Evolutionary conservation across 116 monocot genomes (phyloP).

Genomic region (Dioscorea cayenensis): DNA sequence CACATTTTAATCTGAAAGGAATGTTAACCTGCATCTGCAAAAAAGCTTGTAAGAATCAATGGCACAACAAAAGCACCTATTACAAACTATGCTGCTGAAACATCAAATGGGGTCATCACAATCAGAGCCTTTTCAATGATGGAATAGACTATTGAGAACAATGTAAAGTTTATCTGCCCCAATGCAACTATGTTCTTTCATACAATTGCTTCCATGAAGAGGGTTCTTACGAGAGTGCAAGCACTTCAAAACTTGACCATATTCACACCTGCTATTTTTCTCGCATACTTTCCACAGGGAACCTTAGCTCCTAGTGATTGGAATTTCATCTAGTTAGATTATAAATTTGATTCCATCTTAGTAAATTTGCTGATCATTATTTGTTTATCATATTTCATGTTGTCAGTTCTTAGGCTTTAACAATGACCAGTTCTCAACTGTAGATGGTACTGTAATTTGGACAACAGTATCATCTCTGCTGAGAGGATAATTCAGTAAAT

Average conservation of each 20-base stretch:
- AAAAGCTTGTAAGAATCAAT: slow-evolving; percentile 54
- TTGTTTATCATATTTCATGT: background rate
- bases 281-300: slow-evolving; percentile 33
- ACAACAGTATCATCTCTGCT: slow-evolving; percentile 46
- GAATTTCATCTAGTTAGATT: background rate
- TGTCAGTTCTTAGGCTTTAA: slow-evolving; percentile 40
- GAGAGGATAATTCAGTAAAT: slow-evolving; percentile 52
- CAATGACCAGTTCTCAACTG: slow-evolving; percentile 27
- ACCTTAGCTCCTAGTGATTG: slow-evolving; percentile 14
- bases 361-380: background rate
- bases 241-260: slow-evolving; percentile 36
- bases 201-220: slow-evolving; percentile 38
- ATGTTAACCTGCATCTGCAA: slow-evolving; percentile 39
- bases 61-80: slow-evolving; percentile 64
- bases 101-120: slow-evolving; percentile 33
- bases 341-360: no score
- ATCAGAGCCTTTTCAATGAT: slow-evolving; percentile 36
- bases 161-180: slow-evolving; percentile 31
- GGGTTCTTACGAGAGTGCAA: slow-evolving; percentile 43
- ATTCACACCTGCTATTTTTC: slow-evolving; percentile 29
- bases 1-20: slow-evolving; percentile 11
- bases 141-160: slow-evolving; percentile 25
- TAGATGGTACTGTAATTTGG: slow-evolving; percentile 45
- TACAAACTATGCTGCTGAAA: slow-evolving; percentile 45
- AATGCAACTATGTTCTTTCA: slow-evolving; percentile 51